Evolutionary conservation across 768 basidiomycete genomes (phyloP).

Genomic region (Lactifluus subvellereus): DNA sequence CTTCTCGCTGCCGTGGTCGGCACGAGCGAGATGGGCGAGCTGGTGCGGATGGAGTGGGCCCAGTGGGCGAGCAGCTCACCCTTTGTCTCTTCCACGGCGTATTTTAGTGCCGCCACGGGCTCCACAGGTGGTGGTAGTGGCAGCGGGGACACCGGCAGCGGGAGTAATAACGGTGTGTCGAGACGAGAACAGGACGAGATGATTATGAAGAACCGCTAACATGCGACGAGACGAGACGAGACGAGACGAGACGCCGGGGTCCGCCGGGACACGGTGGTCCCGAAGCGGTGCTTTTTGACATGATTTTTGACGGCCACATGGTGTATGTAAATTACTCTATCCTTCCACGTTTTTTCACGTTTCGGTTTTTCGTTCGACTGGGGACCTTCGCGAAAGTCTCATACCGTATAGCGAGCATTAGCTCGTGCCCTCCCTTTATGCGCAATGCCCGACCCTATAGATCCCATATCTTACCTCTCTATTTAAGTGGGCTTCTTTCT

Average conservation of each 20-base stretch:
- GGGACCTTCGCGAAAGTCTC: neutral
- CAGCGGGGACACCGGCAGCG: neutral
- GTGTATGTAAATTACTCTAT: neutral
- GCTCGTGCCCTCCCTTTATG: neutral
- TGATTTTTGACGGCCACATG: too few species aligned
- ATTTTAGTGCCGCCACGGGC: conserved; percentile 1
- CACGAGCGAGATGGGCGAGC: conserved; percentile 12
- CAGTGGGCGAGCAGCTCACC: conserved; percentile 7
- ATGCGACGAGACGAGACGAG: neutral
- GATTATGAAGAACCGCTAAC: neutral
- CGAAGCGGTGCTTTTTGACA: neutral
- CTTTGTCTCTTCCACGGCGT: neutral
- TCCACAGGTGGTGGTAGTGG: neutral
- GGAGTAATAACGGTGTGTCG: neutral
- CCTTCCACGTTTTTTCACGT: neutral
- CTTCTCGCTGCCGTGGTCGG: neutral
- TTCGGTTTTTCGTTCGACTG: too few species aligned
- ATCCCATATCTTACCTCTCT: neutral
- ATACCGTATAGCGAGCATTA: neutral
- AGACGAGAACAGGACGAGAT: neutral
- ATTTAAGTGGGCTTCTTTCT: neutral
- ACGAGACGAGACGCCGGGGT: neutral
- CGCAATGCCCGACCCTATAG: neutral
- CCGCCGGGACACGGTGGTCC: too few species aligned
- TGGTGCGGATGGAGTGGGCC: neutral